Evolutionary conservation across 768 basidiomycete species (phyloP).

Genomic region (Hypholoma fasciculare): DNA sequence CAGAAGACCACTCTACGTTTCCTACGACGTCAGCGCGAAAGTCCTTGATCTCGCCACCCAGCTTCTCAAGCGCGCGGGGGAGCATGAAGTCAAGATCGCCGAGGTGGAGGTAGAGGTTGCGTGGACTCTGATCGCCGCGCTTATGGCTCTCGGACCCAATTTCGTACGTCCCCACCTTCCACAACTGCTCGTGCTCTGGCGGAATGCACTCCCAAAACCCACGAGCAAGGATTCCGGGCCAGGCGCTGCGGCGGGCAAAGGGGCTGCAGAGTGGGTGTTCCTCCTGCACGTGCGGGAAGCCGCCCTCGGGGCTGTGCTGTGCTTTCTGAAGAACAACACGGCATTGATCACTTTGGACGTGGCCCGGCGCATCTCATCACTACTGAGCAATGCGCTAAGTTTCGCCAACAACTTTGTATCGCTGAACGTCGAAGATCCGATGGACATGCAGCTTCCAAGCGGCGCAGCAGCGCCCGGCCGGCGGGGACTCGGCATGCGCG

Average conservation of each 20-base stretch:
- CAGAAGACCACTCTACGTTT: constrained; percentile 88
- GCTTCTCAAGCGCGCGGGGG: constrained; percentile 86
- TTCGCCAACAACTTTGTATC: constrained; percentile 85
- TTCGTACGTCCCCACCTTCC: constrained; percentile 94
- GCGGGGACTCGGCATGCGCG: constrained; percentile 58
- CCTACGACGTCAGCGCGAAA: constrained; percentile 89
- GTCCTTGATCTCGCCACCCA: constrained; percentile 90
- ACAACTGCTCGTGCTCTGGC: constrained; percentile 93
- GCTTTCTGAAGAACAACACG: constrained; percentile 82
- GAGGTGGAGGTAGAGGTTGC: constrained; percentile 89
- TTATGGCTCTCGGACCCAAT: constrained; percentile 91
- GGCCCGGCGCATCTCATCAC: constrained; percentile 80
- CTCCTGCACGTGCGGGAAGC: constrained; percentile 88
- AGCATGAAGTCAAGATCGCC: constrained; percentile 84
- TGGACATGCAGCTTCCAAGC: constrained; percentile 38
- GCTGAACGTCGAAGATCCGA: constrained; percentile 65
- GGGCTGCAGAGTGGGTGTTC: constrained; percentile 85
- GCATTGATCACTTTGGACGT: constrained; percentile 88
- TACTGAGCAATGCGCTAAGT: constrained; percentile 86
- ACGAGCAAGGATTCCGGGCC: constrained; percentile 79
- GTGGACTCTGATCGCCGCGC: constrained; percentile 87
- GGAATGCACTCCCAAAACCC: constrained; percentile 95
- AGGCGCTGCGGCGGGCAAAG: constrained; percentile 50
- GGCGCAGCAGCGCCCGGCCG: constrained; percentile 17
- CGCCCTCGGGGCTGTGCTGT: constrained; percentile 84